Percentiles rank a stretch among this genome's conserved stretches.
phyloP scores from a whole-genome alignment of 176 grass and related monocot species.

The Bromus sterilis region DNA sequence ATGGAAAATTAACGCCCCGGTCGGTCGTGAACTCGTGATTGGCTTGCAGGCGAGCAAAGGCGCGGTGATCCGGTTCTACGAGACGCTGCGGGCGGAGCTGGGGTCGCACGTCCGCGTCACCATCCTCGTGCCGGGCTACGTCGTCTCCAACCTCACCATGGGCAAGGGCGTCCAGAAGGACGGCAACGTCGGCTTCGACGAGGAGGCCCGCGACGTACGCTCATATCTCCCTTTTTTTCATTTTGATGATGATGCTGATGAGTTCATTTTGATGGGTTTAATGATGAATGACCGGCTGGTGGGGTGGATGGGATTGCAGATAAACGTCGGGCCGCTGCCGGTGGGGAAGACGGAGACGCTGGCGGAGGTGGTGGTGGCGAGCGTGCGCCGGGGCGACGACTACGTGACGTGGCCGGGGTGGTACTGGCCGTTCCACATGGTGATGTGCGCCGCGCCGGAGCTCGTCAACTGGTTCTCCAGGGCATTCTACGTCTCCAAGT shows the following conservation, averaged over 20 bases:
- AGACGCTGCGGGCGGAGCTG: conserved; percentile 63
- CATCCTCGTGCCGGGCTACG: conserved; percentile 64
- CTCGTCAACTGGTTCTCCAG: conserved; percentile 60
- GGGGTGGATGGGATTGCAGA: conserved; percentile 15
- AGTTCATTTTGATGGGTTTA: too few species aligned
- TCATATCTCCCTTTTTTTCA: not conserved
- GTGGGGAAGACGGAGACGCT: conserved; percentile 59
- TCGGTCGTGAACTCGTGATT: not conserved
- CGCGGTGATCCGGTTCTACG: conserved; percentile 61
- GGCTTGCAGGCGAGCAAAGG: conserved; percentile 62
- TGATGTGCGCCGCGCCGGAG: conserved; percentile 77
- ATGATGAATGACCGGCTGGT: not conserved
- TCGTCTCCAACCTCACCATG: conserved; percentile 80
- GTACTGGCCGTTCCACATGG: conserved; percentile 80
- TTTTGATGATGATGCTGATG: too few species aligned
- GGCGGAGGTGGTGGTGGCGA: conserved; percentile 54
- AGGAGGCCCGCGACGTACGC: conserved; percentile 52
- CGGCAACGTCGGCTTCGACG: conserved; percentile 54
- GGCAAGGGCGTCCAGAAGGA: conserved; percentile 72
- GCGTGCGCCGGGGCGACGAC: conserved; percentile 41
- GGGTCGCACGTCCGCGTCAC: conserved; percentile 60
- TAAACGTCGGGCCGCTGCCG: conserved; percentile 56
- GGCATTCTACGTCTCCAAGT: conserved; percentile 54
- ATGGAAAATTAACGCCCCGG: not conserved
- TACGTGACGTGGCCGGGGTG: conserved; percentile 81